Evolutionary conservation across 805 yeast genomes (phyloP), one percentile per base, ranked within the genome.

Genomic region (Teunomyces gatunensis): DNA sequence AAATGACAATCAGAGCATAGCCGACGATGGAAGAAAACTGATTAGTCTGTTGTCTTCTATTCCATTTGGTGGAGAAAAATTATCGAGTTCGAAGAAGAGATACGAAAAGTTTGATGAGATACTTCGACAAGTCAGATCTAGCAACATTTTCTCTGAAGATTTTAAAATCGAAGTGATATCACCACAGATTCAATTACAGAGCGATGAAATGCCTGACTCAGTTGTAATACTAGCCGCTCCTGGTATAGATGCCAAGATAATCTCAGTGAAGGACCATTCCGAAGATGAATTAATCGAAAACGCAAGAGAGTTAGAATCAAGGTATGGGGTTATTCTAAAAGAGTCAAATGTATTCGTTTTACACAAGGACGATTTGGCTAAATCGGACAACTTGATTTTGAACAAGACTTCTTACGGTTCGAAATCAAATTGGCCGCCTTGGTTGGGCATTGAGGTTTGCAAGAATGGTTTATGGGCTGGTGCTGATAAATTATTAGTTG

Each of bases 371-470:
- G 81, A 80, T 18, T 35, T 58, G 5, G 50, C 42, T 2, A 48
- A 47, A 13, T 62, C 73, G 18, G 70, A 74, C 4, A 73, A 73
- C 44, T 56, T 75, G 7, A 71, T 74, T 28, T 75, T 78, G 54
- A 75, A 78, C 37, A 65, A 69, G 10, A 64, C 67, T 10, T 68
- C 78, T 2, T 90, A 89, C 65, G 94, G 96, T 0, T 78, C 87
- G 2, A 63, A 58, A 6, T 57, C 65, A 12, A 69, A 69, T 15
- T 91, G 97, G 97, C 97, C 97, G 2, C 95, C 96, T 0, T 91
- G 96, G 89, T 63, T 90, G 29, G 89, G 91, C 1, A 61, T 80
- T 42, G 96, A 89, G 57, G 71, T 84, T 18, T 81, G 87, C 52
- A 61, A 58, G 44, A 59, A 60, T 27, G 71, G 75, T 0, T 57